These are phyloP conservation scores for Globisporangium lucens DNA, from an alignment of 352 stramenopile species.

Conservation along the genomic window DNA sequence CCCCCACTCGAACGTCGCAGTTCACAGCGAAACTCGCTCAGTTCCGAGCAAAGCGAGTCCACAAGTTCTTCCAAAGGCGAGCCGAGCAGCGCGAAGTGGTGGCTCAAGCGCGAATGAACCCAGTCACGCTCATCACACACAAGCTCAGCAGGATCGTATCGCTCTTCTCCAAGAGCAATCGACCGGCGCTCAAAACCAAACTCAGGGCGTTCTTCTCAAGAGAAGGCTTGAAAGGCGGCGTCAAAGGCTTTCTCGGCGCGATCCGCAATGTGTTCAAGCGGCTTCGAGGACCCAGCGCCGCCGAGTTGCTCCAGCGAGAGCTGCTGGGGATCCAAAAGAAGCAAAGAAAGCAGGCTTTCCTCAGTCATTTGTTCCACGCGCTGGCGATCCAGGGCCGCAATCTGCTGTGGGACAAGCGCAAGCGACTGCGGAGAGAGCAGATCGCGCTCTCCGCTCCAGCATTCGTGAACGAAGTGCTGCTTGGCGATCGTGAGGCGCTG, in stretches of 20 bases:
- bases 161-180: conserved; percentile 12
- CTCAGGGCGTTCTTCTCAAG: conserved; percentile 3
- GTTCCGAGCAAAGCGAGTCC: neutral
- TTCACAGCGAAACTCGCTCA: neutral
- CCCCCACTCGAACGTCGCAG: neutral
- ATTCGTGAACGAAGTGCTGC: conserved; percentile 9
- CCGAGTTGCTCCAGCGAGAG: conserved; percentile 12
- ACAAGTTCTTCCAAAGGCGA: conserved; percentile 10
- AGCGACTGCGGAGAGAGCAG: conserved; percentile 6
- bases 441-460: neutral
- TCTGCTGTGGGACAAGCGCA: conserved; percentile 10
- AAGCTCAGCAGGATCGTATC: conserved; percentile 5
- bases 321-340: conserved; percentile 8
- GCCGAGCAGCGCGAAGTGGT: conserved; percentile 9
- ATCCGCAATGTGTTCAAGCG: conserved; percentile 7
- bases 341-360: neutral
- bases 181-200: conserved; percentile 2
- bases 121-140: conserved; percentile 2
- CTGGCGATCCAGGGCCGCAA: conserved; percentile 13
- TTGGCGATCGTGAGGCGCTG: neutral
- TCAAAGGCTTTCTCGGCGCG: neutral
- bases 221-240: neutral
- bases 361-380: conserved; percentile 5
- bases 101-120: neutral
- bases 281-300: conserved; percentile 1